Evolutionary conservation across 805 yeast species (phyloP).

Genomic region (Yamadazyma sp.): DNA sequence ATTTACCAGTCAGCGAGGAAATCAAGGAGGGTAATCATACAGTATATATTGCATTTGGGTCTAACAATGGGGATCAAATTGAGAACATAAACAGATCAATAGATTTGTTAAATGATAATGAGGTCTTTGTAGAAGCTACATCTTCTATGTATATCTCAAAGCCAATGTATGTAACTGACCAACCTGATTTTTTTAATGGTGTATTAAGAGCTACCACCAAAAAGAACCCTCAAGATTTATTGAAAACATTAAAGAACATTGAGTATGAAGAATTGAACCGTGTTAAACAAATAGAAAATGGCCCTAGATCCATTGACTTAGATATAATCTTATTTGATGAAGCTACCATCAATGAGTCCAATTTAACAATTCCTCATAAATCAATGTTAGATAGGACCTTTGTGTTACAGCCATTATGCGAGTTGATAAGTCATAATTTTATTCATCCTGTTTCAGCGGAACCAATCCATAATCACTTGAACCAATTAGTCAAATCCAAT

Average conservation of each 20-base stretch:
- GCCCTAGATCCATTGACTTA: constrained; percentile 88
- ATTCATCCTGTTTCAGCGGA: constrained; percentile 87
- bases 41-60: constrained; percentile 84
- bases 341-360: constrained; percentile 49
- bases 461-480: constrained; percentile 66
- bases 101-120: constrained; percentile 36
- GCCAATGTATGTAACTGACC: constrained; percentile 88
- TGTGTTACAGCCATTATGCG: constrained; percentile 86
- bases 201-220: constrained; percentile 57
- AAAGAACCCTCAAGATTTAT: constrained; percentile 57
- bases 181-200: constrained; percentile 81
- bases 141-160: constrained; percentile 84
- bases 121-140: constrained; percentile 50
- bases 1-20: constrained; percentile 27
- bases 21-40: constrained; percentile 31
- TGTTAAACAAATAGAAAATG: constrained; percentile 78
- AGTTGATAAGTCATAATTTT: constrained; percentile 61
- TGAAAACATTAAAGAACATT: constrained; percentile 62
- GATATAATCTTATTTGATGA: constrained; percentile 78
- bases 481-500: constrained; percentile 38
- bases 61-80: constrained; percentile 75
- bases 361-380: constrained; percentile 79
- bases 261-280: constrained; percentile 73
- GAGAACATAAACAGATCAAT: constrained; percentile 59
- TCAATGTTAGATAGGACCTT: constrained; percentile 87